Evolutionary conservation across 2,329 filamentous ascomycete species (phyloP).

Genomic region (Paramyrothecium sp.): DNA sequence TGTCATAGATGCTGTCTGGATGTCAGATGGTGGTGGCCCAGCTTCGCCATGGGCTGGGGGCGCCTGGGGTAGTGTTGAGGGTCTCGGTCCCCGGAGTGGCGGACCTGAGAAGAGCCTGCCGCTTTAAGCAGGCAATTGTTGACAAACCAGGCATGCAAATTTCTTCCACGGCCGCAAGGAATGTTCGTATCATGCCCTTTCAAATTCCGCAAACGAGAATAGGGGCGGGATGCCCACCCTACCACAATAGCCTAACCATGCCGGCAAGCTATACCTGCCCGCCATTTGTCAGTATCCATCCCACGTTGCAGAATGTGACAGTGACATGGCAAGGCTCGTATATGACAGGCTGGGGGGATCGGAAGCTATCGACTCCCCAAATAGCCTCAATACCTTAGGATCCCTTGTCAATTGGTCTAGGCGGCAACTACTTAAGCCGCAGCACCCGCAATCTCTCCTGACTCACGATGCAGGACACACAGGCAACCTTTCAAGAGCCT

Average conservation of each 20-base stretch:
- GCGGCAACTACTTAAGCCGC: not conserved
- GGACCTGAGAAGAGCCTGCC: not conserved
- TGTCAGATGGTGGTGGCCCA: not conserved
- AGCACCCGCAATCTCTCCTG: not conserved
- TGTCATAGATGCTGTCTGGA: not conserved
- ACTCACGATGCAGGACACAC: not conserved
- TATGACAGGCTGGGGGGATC: not conserved
- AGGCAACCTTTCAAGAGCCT: not conserved
- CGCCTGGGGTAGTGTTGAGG: not conserved
- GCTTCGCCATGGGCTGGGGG: not conserved
- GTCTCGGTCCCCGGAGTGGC: not conserved
- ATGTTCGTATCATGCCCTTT: not conserved
- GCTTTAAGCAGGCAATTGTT: no score
- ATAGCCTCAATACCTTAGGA: not conserved
- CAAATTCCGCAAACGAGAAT: not conserved
- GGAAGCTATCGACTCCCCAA: not conserved
- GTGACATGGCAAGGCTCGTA: not conserved
- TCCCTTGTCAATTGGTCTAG: not conserved
- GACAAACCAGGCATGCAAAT: not conserved
- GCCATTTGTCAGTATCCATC: not conserved
- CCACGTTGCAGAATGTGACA: not conserved
- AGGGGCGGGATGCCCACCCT: no score
- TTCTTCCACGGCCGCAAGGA: not conserved
- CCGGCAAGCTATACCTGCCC: no score
- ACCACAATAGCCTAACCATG: no score